These are phyloP conservation scores for Talaromyces trachyspermus DNA, from an alignment of 495 filamentous ascomycete species.

Conservation along the genomic window DNA sequence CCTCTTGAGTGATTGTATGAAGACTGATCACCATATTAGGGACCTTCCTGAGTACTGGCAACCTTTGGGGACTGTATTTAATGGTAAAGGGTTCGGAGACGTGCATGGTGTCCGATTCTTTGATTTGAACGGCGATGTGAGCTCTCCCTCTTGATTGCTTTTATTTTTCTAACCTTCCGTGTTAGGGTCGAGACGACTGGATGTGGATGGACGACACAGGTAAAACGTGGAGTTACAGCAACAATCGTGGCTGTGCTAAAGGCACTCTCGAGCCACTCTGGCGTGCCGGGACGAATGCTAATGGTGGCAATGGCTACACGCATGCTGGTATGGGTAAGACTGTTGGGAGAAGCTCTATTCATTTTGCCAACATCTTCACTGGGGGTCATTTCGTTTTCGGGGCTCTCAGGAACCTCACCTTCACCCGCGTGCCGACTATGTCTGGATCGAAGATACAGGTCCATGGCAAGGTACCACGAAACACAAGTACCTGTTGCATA, in stretches of 20 bases:
- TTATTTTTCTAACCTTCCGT: neutral
- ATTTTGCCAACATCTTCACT: constrained; percentile 8
- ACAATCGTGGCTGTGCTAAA: constrained; percentile 14
- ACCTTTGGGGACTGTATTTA: constrained; percentile 7
- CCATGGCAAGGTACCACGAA: neutral
- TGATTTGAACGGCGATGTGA: constrained; percentile 27
- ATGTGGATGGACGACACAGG: constrained; percentile 21
- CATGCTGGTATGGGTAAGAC: neutral
- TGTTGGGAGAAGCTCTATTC: constrained; percentile 6
- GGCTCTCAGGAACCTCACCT: neutral
- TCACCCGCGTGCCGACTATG: constrained; percentile 1
- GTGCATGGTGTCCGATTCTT: constrained; percentile 17
- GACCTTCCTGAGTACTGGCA: constrained; percentile 19
- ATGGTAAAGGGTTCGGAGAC: constrained; percentile 17
- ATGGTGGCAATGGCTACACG: neutral
- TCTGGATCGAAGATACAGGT: constrained; percentile 1
- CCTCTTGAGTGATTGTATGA: no score
- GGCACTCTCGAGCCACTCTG: constrained; percentile 8
- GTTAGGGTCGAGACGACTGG: constrained; percentile 17
- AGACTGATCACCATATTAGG: neutral
- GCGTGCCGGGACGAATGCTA: neutral
- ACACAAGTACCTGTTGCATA: constrained; percentile 1
- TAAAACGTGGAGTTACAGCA: constrained; percentile 17
- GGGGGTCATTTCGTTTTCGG: neutral
- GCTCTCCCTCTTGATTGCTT: neutral